phyloP scores from a whole-genome alignment of 176 grass and related monocot genomes.

The Aechmea fasciata region DNA sequence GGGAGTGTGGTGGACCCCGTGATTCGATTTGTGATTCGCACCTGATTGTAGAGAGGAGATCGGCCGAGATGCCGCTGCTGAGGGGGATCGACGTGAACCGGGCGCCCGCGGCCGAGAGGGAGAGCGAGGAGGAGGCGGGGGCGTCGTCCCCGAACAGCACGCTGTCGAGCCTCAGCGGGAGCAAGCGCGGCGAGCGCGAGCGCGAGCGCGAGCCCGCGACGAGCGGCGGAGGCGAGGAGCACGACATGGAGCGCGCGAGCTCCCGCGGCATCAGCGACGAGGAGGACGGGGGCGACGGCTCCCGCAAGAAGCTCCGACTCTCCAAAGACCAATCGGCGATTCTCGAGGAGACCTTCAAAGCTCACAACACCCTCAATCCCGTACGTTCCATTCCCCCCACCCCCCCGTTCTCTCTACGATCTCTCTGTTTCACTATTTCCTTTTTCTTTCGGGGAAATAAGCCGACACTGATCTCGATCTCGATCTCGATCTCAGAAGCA shows the following conservation, averaged over 20 bases:
- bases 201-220: conserved; percentile 33
- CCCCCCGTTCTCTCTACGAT: background rate
- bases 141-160: conserved; percentile 57
- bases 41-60: conserved; percentile 3
- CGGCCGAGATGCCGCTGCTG: background rate
- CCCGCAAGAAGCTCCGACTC: conserved; percentile 82
- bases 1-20: background rate
- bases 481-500: conserved; percentile 39
- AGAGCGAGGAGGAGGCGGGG: conserved; percentile 28
- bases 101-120: conserved; percentile 15
- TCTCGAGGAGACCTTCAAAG: conserved; percentile 85
- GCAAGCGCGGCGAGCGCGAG: conserved; percentile 29
- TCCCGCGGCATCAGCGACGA: conserved; percentile 30
- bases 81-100: conserved; percentile 21
- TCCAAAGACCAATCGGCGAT: conserved; percentile 81
- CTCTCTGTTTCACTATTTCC: background rate
- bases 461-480: background rate
- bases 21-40: background rate
- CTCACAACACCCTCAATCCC: conserved; percentile 80
- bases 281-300: conserved; percentile 55
- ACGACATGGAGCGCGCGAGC: conserved; percentile 32
- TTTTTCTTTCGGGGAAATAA: background rate
- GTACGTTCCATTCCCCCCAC: conserved; percentile 1
- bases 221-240: conserved; percentile 22
- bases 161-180: conserved; percentile 48